phyloP scores from a whole-genome alignment of 192 early-diverging fungal genomes.

The Obelidium mucronatum region DNA sequence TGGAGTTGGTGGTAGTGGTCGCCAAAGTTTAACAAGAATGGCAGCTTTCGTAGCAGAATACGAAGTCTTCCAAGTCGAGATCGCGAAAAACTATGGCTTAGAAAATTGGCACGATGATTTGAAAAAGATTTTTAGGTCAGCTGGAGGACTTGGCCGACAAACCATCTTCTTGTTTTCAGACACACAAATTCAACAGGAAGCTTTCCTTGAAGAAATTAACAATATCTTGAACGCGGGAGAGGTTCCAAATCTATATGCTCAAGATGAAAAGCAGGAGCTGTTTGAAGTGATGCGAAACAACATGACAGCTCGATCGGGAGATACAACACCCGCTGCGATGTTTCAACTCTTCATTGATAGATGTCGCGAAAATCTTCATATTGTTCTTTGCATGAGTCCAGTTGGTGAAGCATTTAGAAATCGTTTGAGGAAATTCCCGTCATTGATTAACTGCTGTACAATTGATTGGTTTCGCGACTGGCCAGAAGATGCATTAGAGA shows the following conservation, averaged over 20 bases:
- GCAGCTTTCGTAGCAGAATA: constrained; percentile 66
- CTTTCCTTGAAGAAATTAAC: constrained; percentile 69
- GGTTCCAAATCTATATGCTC: constrained; percentile 64
- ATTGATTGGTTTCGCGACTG: constrained; percentile 72
- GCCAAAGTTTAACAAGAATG: constrained; percentile 65
- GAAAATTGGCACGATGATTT: constrained; percentile 68
- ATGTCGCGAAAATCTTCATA: constrained; percentile 65
- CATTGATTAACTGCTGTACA: constrained; percentile 68
- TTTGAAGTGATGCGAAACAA: constrained; percentile 63
- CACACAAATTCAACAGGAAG: constrained; percentile 68
- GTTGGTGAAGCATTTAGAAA: constrained; percentile 68
- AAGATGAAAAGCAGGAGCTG: constrained; percentile 66
- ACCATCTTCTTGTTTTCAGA: constrained; percentile 68
- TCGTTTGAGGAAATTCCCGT: constrained; percentile 63
- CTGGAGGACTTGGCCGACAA: constrained; percentile 59
- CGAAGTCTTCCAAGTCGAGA: constrained; percentile 67
- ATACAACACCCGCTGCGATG: constrained; percentile 55
- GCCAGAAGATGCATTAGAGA: constrained; percentile 66
- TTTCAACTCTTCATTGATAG: constrained; percentile 60
- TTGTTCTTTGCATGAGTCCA: constrained; percentile 64
- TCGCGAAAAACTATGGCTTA: constrained; percentile 62
- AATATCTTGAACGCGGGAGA: constrained; percentile 69
- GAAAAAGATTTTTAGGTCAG: constrained; percentile 61
- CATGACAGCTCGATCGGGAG: constrained; percentile 38
- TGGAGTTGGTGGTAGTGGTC: constrained; percentile 66